Evolutionary conservation across 805 yeast species (phyloP), one percentile per base, ranked within the genome.

Genomic region (Schwanniomyces occidentalis): DNA sequence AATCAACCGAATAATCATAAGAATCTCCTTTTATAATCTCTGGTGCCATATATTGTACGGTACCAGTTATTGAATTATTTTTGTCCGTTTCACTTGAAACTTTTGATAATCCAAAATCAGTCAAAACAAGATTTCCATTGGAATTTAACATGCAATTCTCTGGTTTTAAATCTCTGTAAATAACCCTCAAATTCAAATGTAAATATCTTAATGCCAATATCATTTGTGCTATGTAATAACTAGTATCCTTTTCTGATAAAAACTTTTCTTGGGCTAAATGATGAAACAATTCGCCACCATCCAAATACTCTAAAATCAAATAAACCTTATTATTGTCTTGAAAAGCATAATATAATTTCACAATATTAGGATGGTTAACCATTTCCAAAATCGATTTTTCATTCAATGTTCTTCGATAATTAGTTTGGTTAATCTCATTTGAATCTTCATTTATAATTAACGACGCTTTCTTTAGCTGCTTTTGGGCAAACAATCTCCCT

Each of bases 21-120:
- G 56, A 49, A 16, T 67, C 68, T 12, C 70, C 70, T 30, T 52
- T 54, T 23, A 69, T 48, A n/a, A 69, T 61, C 40, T 69, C 74
- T 2, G 74, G 74, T 0, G 74, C 74, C 74, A 69, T 69, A 44
- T 69, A 69, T 45, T 68, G 71, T 2, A 71, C 64, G 1, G 74
- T 69, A 6, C 74, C 74, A 12, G 66, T 68, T 46, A 68, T 65
- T 8, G 70, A 65, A 37, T 52, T 48, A 6, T 28, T 42, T 26
- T 41, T 47, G 7, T 45, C 48, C 20, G 41, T 38, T 24, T 49
- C 53, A 27, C 41, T 43, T 3, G 57, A 49, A n/a, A 62, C 65
- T 40, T 68, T 68, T 3, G 69, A 63, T 27, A 68, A 54, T 1
- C 74, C 74, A 43, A 68, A 68, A 43, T 68, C 74, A 2, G 74